Conservation (phyloP, 2,329 filamentous ascomycete genomes). For the Pseudopithomyces maydicus region DNA sequence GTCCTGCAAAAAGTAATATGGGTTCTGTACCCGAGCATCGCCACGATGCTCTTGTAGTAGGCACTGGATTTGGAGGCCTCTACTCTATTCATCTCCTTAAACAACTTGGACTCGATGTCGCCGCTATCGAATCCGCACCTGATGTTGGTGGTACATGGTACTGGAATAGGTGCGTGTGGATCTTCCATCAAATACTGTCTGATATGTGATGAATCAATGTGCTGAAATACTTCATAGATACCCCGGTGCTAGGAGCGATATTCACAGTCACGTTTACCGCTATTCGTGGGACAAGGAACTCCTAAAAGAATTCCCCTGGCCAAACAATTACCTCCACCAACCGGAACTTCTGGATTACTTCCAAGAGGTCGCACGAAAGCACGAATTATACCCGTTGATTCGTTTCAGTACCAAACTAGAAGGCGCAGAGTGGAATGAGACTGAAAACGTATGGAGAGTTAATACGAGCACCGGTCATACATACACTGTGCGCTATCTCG, state of each 20-base stretch:
- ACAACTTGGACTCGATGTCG: slow-evolving; percentile 13
- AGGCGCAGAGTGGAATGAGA: slow-evolving; percentile 41
- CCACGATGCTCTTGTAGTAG: slow-evolving; percentile 13
- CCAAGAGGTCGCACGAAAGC: slow-evolving; percentile 36
- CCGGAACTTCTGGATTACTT: slow-evolving; percentile 44
- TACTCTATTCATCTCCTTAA: slow-evolving; percentile 12
- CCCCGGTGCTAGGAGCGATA: slow-evolving; percentile 14
- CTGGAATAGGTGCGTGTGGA: slow-evolving; percentile 39
- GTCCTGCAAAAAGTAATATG: neutral
- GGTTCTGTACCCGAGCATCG: neutral
- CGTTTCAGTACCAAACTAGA: slow-evolving; percentile 48
- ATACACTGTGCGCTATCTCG: slow-evolving; percentile 18
- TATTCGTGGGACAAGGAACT: slow-evolving; percentile 44
- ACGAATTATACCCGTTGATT: slow-evolving; percentile 45
- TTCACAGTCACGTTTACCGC: slow-evolving; percentile 19
- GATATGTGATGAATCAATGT: too few relatives aligned
- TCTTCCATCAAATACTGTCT: too few relatives aligned
- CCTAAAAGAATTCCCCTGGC: slow-evolving; percentile 43
- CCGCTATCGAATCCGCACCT: slow-evolving; percentile 11
- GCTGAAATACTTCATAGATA: neutral
- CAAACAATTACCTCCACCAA: slow-evolving; percentile 42
- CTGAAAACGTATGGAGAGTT: slow-evolving; percentile 34
- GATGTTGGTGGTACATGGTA: slow-evolving; percentile 30
- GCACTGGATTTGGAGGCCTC: slow-evolving; percentile 21
- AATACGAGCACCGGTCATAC: slow-evolving; percentile 21